Evolutionary conservation across 768 basidiomycete species (phyloP).

Genomic region (Butyriboletus loyo): DNA sequence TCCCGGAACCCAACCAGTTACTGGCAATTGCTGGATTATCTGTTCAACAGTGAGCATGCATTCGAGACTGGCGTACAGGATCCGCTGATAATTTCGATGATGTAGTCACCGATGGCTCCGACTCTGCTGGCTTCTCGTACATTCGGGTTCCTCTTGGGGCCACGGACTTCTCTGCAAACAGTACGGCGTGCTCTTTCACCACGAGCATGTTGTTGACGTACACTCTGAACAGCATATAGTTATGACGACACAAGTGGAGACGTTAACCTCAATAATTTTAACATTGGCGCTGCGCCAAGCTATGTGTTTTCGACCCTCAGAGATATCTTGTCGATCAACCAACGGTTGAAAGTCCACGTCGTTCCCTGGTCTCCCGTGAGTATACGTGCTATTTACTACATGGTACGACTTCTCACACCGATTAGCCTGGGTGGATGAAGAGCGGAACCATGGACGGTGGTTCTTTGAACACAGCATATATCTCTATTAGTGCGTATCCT

Average conservation of each 20-base stretch:
- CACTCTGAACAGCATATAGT: constrained; percentile 49
- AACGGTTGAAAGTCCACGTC: constrained; percentile 50
- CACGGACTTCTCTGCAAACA: constrained; percentile 62
- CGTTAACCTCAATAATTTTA: constrained; percentile 54
- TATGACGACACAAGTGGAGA: constrained; percentile 64
- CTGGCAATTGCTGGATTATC: constrained; percentile 51
- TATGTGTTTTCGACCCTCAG: constrained; percentile 60
- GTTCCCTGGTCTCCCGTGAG: constrained; percentile 75
- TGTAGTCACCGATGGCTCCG: constrained; percentile 53
- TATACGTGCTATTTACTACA: not conserved
- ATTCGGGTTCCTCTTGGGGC: constrained; percentile 70
- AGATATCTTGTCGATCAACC: constrained; percentile 62
- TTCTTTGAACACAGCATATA: constrained; percentile 47
- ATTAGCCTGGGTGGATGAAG: constrained; percentile 81
- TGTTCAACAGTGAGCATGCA: constrained; percentile 44
- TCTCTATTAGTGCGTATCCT: constrained; percentile 44
- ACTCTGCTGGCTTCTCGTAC: constrained; percentile 66
- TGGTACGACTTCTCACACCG: not conserved
- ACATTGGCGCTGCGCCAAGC: constrained; percentile 54
- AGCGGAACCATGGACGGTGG: constrained; percentile 67
- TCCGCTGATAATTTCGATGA: not conserved
- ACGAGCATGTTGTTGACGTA: constrained; percentile 2
- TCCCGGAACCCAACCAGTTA: constrained; percentile 53
- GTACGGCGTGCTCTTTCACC: constrained; percentile 34
- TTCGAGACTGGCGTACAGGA: not conserved